Percentiles rank a stretch among this genome's conserved stretches.
Evolutionary conservation across 495 filamentous ascomycete species (phyloP).

Genomic region (Penicillium flavigenum): DNA sequence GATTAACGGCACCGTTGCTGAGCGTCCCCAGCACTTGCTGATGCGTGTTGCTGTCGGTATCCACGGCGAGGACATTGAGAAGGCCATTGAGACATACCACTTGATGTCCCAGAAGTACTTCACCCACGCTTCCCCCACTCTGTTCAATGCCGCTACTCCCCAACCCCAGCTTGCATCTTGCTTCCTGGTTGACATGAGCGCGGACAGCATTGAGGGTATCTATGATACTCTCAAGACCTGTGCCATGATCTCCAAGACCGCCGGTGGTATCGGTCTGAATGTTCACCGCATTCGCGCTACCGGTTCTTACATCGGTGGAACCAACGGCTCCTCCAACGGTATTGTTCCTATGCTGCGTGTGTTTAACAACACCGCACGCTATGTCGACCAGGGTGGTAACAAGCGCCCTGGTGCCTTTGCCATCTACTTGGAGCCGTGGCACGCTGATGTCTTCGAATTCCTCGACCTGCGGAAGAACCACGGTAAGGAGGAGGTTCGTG

Average conservation of each 20-base stretch:
- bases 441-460: slow-evolving; percentile 96
- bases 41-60: slow-evolving; percentile 99
- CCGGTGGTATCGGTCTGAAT: slow-evolving; percentile 94
- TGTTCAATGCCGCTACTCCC: slow-evolving; percentile 97
- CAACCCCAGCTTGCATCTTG: slow-evolving; percentile 92
- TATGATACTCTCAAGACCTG: slow-evolving; percentile 99
- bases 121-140: slow-evolving; percentile 94
- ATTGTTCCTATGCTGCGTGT: slow-evolving; percentile 97
- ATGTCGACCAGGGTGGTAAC: slow-evolving; percentile 98
- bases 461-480: slow-evolving; percentile 98
- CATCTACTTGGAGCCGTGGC: slow-evolving; percentile 99
- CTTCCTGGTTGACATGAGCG: slow-evolving; percentile 98
- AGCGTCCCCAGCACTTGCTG: slow-evolving; percentile 97
- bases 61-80: slow-evolving; percentile 90
- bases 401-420: slow-evolving; percentile 98
- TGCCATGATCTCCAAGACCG: slow-evolving; percentile 99
- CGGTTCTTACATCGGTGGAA: slow-evolving; percentile 94
- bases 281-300: slow-evolving; percentile 95
- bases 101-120: slow-evolving; percentile 97
- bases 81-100: slow-evolving; percentile 94
- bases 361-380: slow-evolving; percentile 98
- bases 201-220: slow-evolving; percentile 98
- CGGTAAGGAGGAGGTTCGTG: slow-evolving; percentile 95
- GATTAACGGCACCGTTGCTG: slow-evolving; percentile 87
- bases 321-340: slow-evolving; percentile 96